These are phyloP conservation scores for Allium fistulosum DNA, from an alignment of 106 monocot species.

Conservation along the genomic window DNA sequence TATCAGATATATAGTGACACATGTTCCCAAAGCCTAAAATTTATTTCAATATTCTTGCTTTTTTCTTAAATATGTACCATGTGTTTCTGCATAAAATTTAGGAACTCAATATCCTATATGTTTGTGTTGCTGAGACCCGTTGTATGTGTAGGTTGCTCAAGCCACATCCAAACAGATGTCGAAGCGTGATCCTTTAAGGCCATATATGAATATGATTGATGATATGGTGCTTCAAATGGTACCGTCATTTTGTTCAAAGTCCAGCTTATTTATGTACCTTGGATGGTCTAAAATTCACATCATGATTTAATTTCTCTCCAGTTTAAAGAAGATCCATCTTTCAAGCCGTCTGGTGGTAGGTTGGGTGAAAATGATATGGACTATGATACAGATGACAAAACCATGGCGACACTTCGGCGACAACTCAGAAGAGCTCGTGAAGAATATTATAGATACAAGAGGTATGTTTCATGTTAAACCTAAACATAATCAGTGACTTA, in stretches of 20 bases:
- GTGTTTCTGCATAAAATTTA: too few species aligned
- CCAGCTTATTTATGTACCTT: background rate
- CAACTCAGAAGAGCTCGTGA: constrained; percentile 86
- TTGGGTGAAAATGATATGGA: constrained; percentile 99
- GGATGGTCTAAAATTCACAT: background rate
- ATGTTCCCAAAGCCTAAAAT: too few species aligned
- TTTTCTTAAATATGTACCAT: too few species aligned
- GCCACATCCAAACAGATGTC: constrained; percentile 99
- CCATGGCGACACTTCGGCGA: constrained; percentile 88
- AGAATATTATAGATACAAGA: constrained; percentile 95
- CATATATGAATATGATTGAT: constrained; percentile 92
- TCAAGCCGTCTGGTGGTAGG: constrained; percentile 96
- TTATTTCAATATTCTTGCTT: too few species aligned
- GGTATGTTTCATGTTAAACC: constrained; percentile 18
- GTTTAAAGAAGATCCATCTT: constrained; percentile 89
- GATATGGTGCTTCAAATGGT: constrained; percentile 90
- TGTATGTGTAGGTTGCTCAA: constrained; percentile 63
- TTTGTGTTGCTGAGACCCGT: too few species aligned
- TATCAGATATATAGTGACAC: too few species aligned
- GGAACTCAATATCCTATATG: too few species aligned
- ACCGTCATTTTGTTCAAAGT: constrained; percentile 1
- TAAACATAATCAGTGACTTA: too few species aligned
- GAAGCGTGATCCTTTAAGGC: constrained; percentile 85
- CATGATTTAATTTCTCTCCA: constrained; percentile 19
- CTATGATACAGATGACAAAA: constrained; percentile 94